Percentiles rank a stretch among this genome's conserved stretches.
Conservation (phyloP, 2,329 filamentous ascomycete genomes). For the Phoma sp. region DNA sequence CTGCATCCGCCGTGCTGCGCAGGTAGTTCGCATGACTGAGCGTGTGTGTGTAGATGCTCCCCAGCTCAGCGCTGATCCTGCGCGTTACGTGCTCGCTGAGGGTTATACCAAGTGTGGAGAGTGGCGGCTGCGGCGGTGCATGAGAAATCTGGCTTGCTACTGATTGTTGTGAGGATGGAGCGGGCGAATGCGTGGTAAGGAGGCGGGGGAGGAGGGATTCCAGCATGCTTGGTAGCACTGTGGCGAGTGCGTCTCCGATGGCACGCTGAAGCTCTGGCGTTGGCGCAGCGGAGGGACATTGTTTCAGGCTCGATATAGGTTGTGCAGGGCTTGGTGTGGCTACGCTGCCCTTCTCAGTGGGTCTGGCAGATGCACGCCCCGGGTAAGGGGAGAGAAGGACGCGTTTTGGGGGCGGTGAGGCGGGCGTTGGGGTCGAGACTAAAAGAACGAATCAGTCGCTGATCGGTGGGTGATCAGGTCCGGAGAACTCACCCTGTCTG, state of each 20-base stretch:
- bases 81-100: constrained; percentile 4
- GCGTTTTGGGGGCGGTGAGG: constrained; percentile 22
- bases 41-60: constrained; percentile 10
- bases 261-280: constrained; percentile 6
- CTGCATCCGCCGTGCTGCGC: constrained; percentile 9
- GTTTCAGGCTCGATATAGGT: neutral
- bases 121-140: neutral
- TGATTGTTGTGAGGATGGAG: neutral
- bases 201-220: constrained; percentile 10
- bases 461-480: neutral
- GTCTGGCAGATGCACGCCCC: neutral
- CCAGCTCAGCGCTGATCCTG: constrained; percentile 2
- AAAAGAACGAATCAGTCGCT: neutral
- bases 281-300: neutral
- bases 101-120: constrained; percentile 11
- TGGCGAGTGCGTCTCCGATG: constrained; percentile 8
- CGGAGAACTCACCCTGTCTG: constrained; percentile 17
- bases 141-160: neutral
- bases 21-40: constrained; percentile 15
- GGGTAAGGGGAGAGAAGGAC: constrained; percentile 1
- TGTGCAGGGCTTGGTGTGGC: constrained; percentile 10
- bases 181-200: constrained; percentile 13
- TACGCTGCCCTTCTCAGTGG: constrained; percentile 18
- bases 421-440: constrained; percentile 12
- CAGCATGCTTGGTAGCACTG: constrained; percentile 11